Percentiles rank a stretch among this genome's conserved stretches.
These are phyloP conservation scores for Aspergillus homomorphus DNA, from an alignment of 495 filamentous ascomycete species.

Conservation along the genomic window DNA sequence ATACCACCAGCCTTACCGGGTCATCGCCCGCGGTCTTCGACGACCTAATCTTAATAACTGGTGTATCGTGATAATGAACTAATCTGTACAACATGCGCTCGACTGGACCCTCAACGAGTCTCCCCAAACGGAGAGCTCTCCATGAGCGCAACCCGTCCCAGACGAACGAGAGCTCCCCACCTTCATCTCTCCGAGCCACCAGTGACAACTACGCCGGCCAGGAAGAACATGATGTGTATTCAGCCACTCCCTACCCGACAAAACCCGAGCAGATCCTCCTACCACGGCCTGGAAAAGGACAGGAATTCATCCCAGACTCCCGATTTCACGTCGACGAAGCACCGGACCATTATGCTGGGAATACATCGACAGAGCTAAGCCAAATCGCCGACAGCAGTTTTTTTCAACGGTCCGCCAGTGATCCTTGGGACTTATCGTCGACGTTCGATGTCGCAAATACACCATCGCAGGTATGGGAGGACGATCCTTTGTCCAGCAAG, in stretches of 20 bases:
- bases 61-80: conserved; percentile 32
- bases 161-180: conserved; percentile 42
- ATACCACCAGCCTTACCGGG: neutral
- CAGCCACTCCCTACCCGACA: conserved; percentile 48
- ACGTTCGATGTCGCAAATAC: conserved; percentile 41
- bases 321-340: conserved; percentile 28
- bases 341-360: conserved; percentile 19
- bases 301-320: conserved; percentile 35
- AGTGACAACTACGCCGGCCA: conserved; percentile 32
- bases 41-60: conserved; percentile 6
- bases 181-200: conserved; percentile 36
- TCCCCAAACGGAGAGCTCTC: conserved; percentile 44
- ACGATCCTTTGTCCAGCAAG: conserved; percentile 43
- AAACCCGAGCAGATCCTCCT: conserved; percentile 51
- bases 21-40: neutral
- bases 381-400: conserved; percentile 29
- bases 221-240: conserved; percentile 41
- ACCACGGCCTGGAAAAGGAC: conserved; percentile 46
- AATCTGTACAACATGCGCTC: conserved; percentile 37
- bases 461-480: conserved; percentile 44
- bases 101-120: conserved; percentile 19
- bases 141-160: conserved; percentile 54
- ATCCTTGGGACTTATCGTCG: conserved; percentile 42
- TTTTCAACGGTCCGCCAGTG: conserved; percentile 31
- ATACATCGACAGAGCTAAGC: conserved; percentile 29